These are phyloP conservation scores for Agaricus bisporus DNA, from an alignment of 768 basidiomycete species.

Conservation along the genomic window DNA sequence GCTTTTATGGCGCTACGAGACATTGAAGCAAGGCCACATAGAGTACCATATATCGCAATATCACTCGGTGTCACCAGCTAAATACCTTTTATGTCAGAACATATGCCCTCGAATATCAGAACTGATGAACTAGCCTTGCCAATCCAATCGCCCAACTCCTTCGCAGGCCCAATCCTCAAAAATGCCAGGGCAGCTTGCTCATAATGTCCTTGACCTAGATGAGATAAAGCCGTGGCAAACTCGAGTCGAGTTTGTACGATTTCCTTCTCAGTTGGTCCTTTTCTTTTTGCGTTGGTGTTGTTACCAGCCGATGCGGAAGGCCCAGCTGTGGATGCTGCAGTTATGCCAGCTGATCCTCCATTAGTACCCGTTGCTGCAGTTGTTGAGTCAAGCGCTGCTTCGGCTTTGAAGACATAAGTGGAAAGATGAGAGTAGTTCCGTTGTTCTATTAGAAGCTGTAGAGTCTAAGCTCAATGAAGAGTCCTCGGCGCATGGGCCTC, in stretches of 20 bases:
- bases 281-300: constrained; percentile 26
- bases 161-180: constrained; percentile 57
- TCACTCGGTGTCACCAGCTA: constrained; percentile 78
- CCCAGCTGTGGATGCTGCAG: constrained; percentile 13
- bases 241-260: constrained; percentile 74
- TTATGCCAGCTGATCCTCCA: constrained; percentile 11
- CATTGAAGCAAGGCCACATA: constrained; percentile 79
- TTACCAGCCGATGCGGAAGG: constrained; percentile 16
- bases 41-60: constrained; percentile 79
- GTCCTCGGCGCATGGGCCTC: neutral
- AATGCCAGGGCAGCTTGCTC: constrained; percentile 77
- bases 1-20: constrained; percentile 64
- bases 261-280: constrained; percentile 53
- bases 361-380: constrained; percentile 20
- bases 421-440: constrained; percentile 80
- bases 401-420: constrained; percentile 96
- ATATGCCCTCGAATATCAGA: neutral
- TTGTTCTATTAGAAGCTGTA: constrained; percentile 78
- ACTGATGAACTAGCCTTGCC: constrained; percentile 45
- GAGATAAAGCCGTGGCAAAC: constrained; percentile 72
- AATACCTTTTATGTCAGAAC: too few relatives aligned
- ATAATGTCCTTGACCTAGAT: constrained; percentile 66
- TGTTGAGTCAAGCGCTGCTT: constrained; percentile 75
- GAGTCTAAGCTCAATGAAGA: neutral
- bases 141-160: constrained; percentile 72